Percentiles rank a stretch among this genome's conserved stretches.
phyloP scores from a whole-genome alignment of 2,329 filamentous ascomycete species.

The Xylariaceae sp. region DNA sequence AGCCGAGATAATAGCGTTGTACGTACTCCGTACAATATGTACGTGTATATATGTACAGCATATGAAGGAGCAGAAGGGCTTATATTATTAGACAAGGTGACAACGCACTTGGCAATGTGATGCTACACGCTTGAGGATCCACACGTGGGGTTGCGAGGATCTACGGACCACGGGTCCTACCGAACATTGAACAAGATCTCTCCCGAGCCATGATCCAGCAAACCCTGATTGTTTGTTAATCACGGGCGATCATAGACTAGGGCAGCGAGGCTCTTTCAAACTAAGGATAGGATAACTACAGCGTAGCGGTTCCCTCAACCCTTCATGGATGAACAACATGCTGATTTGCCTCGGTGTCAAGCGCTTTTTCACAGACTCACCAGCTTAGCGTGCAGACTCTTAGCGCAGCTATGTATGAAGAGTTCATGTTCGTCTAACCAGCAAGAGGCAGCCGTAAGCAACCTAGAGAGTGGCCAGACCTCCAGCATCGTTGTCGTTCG shows the following conservation, averaged over 20 bases:
- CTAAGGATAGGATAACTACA: background rate
- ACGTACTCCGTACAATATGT: background rate
- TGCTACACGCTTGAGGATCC: constrained; percentile 16
- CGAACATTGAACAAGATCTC: constrained; percentile 13
- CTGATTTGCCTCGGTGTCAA: background rate
- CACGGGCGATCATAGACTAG: background rate
- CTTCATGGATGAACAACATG: background rate
- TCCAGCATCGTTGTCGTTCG: constrained; percentile 2
- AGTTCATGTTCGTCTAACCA: constrained; percentile 2
- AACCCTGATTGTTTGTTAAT: constrained; percentile 6
- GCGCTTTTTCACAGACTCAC: background rate
- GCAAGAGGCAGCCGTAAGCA: background rate
- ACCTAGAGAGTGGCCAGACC: constrained; percentile 6
- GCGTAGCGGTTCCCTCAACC: background rate
- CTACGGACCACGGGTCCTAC: constrained; percentile 20
- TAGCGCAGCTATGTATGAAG: constrained; percentile 1
- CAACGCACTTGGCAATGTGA: constrained; percentile 12
- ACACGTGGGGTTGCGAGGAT: constrained; percentile 18
- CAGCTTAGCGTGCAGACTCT: constrained; percentile 10
- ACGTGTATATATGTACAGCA: constrained; percentile 10
- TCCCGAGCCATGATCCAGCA: constrained; percentile 11
- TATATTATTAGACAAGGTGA: constrained; percentile 16
- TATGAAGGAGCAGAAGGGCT: constrained; percentile 8
- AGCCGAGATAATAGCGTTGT: constrained; percentile 18
- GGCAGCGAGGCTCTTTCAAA: constrained; percentile 6